phyloP scores from a whole-genome alignment of 2,329 filamentous ascomycete species.

The Fusarium sp. region DNA sequence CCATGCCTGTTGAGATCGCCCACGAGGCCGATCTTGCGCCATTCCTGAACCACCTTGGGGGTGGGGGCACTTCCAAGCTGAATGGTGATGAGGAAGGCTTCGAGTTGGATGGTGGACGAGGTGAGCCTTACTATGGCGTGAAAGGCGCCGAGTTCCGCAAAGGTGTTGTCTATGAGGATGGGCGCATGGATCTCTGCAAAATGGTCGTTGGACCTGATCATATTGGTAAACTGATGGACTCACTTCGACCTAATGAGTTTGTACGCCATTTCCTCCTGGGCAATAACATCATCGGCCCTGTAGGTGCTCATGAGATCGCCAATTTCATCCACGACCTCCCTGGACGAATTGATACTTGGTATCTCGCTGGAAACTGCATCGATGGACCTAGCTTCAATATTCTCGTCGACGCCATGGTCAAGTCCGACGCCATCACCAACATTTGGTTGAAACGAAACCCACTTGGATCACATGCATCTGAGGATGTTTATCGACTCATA shows the following conservation, averaged over 20 bases:
- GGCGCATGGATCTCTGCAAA: slow-evolving; percentile 65
- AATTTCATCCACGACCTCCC: slow-evolving; percentile 58
- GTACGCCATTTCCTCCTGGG: slow-evolving; percentile 63
- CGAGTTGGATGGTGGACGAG: slow-evolving; percentile 49
- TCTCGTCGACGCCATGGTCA: slow-evolving; percentile 57
- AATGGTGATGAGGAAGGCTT: slow-evolving; percentile 38
- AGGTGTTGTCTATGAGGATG: slow-evolving; percentile 61
- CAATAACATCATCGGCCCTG: slow-evolving; percentile 64
- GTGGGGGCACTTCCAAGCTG: slow-evolving; percentile 46
- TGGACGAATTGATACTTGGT: slow-evolving; percentile 64
- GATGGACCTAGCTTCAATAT: slow-evolving; percentile 53
- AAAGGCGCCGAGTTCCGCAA: slow-evolving; percentile 51
- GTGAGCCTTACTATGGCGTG: slow-evolving; percentile 51
- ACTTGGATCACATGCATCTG: slow-evolving; percentile 52
- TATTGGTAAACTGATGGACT: slow-evolving; percentile 61
- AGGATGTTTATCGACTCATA: slow-evolving; percentile 57
- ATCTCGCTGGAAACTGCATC: slow-evolving; percentile 65
- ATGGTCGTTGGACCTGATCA: slow-evolving; percentile 64
- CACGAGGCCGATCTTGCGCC: slow-evolving; percentile 47
- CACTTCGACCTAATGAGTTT: slow-evolving; percentile 58
- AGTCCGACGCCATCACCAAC: slow-evolving; percentile 57
- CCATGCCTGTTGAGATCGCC: slow-evolving; percentile 50
- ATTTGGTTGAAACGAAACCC: slow-evolving; percentile 67
- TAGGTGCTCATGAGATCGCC: slow-evolving; percentile 58
- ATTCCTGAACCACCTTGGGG: slow-evolving; percentile 48